Evolutionary conservation across 2,329 filamentous ascomycete genomes (phyloP).

Genomic region (Fulvia fulva): DNA sequence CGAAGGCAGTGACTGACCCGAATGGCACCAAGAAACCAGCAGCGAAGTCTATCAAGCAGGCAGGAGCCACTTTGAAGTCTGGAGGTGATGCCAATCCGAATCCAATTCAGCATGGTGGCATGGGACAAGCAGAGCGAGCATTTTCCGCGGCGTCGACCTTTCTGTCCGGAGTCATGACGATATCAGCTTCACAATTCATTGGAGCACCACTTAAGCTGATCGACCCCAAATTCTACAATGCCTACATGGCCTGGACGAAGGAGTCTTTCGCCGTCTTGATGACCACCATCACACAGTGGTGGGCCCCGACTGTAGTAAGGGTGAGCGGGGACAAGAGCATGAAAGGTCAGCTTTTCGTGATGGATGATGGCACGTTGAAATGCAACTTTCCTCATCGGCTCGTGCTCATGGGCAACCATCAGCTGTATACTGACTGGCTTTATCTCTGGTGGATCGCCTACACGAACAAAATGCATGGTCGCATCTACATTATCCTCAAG

Average conservation of each 20-base stretch:
- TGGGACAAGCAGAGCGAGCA: conserved; percentile 48
- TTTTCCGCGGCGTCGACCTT: conserved; percentile 50
- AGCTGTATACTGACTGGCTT: conserved; percentile 87
- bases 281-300: conserved; percentile 78
- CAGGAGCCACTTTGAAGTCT: conserved; percentile 43
- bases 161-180: conserved; percentile 48
- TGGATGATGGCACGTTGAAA: conserved; percentile 67
- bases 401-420: conserved; percentile 79
- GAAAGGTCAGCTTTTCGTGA: conserved; percentile 66
- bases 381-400: conserved; percentile 78
- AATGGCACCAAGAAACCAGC: conserved; percentile 3
- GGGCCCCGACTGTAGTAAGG: conserved; percentile 76
- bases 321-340: conserved; percentile 82
- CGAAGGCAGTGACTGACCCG: background rate
- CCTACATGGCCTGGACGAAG: conserved; percentile 84
- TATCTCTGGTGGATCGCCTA: conserved; percentile 96
- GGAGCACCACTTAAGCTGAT: conserved; percentile 72
- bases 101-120: conserved; percentile 42
- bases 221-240: conserved; percentile 74
- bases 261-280: conserved; percentile 74
- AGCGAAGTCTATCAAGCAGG: conserved; percentile 23
- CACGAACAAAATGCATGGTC: conserved; percentile 75
- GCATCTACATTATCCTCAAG: conserved; percentile 86
- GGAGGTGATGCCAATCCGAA: conserved; percentile 36
- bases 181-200: conserved; percentile 67